phyloP scores from a whole-genome alignment of 306 rosid species.

The Trifolium subterraneum region DNA sequence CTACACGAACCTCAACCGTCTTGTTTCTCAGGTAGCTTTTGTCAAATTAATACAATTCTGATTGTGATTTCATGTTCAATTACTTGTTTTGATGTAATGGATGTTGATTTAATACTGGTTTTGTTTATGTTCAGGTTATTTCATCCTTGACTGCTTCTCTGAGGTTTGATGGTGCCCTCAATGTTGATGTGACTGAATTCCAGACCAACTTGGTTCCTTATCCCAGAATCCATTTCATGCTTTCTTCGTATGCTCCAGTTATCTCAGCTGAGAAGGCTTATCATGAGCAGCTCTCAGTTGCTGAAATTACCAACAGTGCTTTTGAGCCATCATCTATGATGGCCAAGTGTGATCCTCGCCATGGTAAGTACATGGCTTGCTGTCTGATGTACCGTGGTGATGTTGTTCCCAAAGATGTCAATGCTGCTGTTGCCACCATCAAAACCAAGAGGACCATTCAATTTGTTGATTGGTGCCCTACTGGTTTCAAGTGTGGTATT shows the following conservation, averaged over 20 bases:
- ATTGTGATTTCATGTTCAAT: neutral
- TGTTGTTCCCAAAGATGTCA: conserved; percentile 92
- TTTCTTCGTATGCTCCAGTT: conserved; percentile 93
- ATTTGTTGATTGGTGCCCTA: conserved; percentile 97
- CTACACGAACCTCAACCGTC: conserved; percentile 90
- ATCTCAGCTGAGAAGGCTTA: conserved; percentile 88
- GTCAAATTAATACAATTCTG: neutral
- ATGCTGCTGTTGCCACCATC: conserved; percentile 88
- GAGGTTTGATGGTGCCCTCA: conserved; percentile 90
- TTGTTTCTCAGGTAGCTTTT: conserved; percentile 79
- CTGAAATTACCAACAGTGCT: conserved; percentile 93
- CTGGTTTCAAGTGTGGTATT: conserved; percentile 93
- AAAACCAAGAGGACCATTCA: conserved; percentile 93
- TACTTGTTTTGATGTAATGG: neutral
- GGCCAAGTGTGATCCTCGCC: conserved; percentile 98
- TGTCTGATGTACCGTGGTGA: conserved; percentile 97
- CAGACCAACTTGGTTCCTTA: conserved; percentile 94
- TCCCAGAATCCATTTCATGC: conserved; percentile 96
- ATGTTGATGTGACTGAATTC: conserved; percentile 90
- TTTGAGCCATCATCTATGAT: conserved; percentile 96
- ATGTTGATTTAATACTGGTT: neutral
- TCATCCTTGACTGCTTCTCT: conserved; percentile 89
- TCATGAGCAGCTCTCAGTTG: conserved; percentile 89
- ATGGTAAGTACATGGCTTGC: conserved; percentile 94
- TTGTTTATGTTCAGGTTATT: conserved; percentile 58